These are phyloP conservation scores for Colletotrichum sp. DNA, from an alignment of 2,329 filamentous ascomycete species.

Conservation along the genomic window DNA sequence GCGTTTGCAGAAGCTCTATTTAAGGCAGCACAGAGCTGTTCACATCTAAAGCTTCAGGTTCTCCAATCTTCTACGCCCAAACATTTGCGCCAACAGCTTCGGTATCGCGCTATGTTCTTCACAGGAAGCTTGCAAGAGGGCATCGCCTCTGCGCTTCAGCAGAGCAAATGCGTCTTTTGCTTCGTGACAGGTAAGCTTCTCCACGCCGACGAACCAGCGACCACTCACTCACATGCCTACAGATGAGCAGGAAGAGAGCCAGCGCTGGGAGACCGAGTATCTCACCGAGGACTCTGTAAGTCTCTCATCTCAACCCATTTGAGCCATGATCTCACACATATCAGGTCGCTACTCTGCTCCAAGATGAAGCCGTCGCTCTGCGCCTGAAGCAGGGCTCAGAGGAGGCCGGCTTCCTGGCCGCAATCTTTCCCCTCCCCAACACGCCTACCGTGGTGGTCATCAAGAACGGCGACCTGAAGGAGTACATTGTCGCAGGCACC, in stretches of 20 bases:
- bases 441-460: constrained; percentile 84
- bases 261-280: constrained; percentile 75
- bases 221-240: background rate
- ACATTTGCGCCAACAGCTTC: background rate
- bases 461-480: constrained; percentile 77
- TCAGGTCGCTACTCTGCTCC: constrained; percentile 2
- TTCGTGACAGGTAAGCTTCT: constrained; percentile 74
- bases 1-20: background rate
- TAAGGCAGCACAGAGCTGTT: background rate
- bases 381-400: constrained; percentile 75
- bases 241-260: constrained; percentile 76
- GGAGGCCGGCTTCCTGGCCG: constrained; percentile 81
- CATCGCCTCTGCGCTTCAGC: constrained; percentile 75
- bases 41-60: background rate
- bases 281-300: constrained; percentile 61
- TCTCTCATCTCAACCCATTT: background rate
- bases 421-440: constrained; percentile 81
- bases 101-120: constrained; percentile 72
- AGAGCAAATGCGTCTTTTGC: constrained; percentile 81
- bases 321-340: background rate
- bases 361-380: constrained; percentile 68
- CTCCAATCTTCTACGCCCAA: background rate
- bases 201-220: background rate
- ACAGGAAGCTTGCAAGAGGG: constrained; percentile 80
- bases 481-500: constrained; percentile 73